Evolutionary conservation across 805 yeast genomes (phyloP), one percentile per base, ranked within the genome.

Genomic region (Wickerhamiella alocasiicola): DNA sequence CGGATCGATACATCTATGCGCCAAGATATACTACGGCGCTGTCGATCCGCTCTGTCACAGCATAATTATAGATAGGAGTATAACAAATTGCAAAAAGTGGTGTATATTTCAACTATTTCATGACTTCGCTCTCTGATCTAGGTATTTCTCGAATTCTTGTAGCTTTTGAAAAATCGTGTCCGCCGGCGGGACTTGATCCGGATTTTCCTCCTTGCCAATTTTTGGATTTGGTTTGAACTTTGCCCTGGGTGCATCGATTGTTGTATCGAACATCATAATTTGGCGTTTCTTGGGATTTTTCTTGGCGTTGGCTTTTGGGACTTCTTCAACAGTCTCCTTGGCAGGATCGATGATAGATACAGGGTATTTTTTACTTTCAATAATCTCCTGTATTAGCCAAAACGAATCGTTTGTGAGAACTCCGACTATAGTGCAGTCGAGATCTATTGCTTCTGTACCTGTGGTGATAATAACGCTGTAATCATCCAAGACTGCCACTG

Each of bases 181-280:
- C 6, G 15, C 12, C 18, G 18, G 24, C n/a, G 17, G 16, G 5
- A 30, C 21, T 5, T 30, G 17, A n/a, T n/a, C n/a, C n/a, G n/a
- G n/a, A n/a, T n/a, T n/a, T 23, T 23, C 26, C 7, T 7, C 9
- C 11, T 23, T 23, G 26, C 26, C 26, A 23, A 23, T 23, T 7
- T 7, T 23, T 13, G 36, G 36, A 17, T 32, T 32, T 4, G 18
- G 36, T 17, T 32, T 32, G 24, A 32, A 32, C 17, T 32, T 32
- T 13, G 26, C 6, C 11, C 12, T 11, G 12, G 17, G 23, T 6
- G n/a, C 18, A 3, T 13, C 15, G 9, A 11, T 9, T n/a, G 13
- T 6, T 17, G 19, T 13, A n/a, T 32, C 36, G 13, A 32, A 32
- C 36, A 32, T 20, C 17, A 15, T 13, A 9, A 32, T 32, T 21